phyloP scores from a whole-genome alignment of 1,139 yeast species.

The Yamadazyma diddensiae region DNA sequence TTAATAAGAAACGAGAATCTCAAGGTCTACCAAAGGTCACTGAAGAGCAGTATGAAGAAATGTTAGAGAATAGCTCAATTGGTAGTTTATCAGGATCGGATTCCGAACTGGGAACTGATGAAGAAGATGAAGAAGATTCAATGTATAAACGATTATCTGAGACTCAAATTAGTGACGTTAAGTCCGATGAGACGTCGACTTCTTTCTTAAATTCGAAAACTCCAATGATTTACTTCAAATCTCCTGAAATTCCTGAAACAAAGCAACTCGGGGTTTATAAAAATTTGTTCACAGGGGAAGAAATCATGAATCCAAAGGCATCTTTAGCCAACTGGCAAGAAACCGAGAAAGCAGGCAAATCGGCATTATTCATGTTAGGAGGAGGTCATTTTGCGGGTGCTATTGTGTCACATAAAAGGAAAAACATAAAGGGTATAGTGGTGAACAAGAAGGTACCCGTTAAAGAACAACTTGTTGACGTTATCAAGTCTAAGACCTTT shows the following conservation, averaged over 20 bases:
- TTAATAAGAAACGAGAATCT: slow-evolving; percentile 55
- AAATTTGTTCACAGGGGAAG: slow-evolving; percentile 47
- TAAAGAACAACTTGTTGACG: slow-evolving; percentile 59
- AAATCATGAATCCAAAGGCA: slow-evolving; percentile 37
- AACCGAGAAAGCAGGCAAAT: slow-evolving; percentile 30
- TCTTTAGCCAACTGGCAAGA: slow-evolving; percentile 36
- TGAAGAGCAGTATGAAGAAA: slow-evolving; percentile 58
- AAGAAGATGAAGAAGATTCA: slow-evolving; percentile 15
- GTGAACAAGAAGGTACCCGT: slow-evolving; percentile 40
- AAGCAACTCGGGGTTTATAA: slow-evolving; percentile 71
- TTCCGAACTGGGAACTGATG: slow-evolving; percentile 24
- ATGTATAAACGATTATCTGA: slow-evolving; percentile 13
- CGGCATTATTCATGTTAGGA: slow-evolving; percentile 89
- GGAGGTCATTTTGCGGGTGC: slow-evolving; percentile 99
- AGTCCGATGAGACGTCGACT: slow-evolving; percentile 3
- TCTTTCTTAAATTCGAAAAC: slow-evolving; percentile 59
- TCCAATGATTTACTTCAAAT: slow-evolving; percentile 57
- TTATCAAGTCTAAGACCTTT: slow-evolving; percentile 78
- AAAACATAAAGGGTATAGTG: slow-evolving; percentile 52
- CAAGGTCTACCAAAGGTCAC: slow-evolving; percentile 46
- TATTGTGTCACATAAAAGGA: slow-evolving; percentile 70
- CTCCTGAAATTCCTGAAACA: slow-evolving; percentile 39
- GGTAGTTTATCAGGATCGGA: slow-evolving; percentile 62
- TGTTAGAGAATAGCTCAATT: slow-evolving; percentile 49
- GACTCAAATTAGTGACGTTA: slow-evolving; percentile 9